Base-by-base conservation (phyloP, 176 grass and related monocot genomes). In the Eleusine indica region DNA sequence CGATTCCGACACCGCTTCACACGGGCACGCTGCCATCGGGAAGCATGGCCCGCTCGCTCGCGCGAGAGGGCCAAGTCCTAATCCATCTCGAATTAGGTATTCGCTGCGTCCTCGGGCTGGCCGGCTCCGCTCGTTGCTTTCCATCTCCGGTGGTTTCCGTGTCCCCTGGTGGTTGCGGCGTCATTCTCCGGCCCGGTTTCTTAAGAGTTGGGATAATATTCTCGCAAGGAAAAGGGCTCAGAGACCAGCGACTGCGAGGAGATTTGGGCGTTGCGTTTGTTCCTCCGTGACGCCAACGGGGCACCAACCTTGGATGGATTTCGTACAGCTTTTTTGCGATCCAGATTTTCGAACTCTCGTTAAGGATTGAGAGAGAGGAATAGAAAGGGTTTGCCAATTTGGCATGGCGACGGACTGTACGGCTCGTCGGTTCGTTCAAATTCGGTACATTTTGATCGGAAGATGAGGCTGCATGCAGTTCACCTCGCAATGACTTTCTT, bases 121-220 rank as follows among this genome's bases (percentile, higher is more conserved):
- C 63, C 39, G 2, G 6, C 41, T 64, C 63, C 66, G 41, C 5
- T 52, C 17, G 80, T 68, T 17, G 69, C 81, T 70, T 81, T 85
- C 65, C 72, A n/a, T 19, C 40, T 14, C 40, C 58, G 78, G 46
- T 41, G 21, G 44, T 8, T 68, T 47, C 46, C 14, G 75, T 17
- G 35, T 56, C 76, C 11, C 14, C 65, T 0, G 1, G 79, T 48
- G 79, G 88, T 73, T 86, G 68, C 84, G 42, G 39, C 73, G 74
- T 90, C 88, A 10, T 61, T 77, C 51, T 90, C 83, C 54, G 14
- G 37, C 4, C 15, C 3, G 38, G 69, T 84, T 80, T 80, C 69
- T 74, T 69, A 2, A 25, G 29, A 39, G 13, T 19, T 17, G 46
- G 78, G 72, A n/a, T 42, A n/a, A 66, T 39, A 12, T 42, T 44